Evolutionary conservation across 345 rosid species (phyloP).

Genomic region (Gossypioides kirkii): DNA sequence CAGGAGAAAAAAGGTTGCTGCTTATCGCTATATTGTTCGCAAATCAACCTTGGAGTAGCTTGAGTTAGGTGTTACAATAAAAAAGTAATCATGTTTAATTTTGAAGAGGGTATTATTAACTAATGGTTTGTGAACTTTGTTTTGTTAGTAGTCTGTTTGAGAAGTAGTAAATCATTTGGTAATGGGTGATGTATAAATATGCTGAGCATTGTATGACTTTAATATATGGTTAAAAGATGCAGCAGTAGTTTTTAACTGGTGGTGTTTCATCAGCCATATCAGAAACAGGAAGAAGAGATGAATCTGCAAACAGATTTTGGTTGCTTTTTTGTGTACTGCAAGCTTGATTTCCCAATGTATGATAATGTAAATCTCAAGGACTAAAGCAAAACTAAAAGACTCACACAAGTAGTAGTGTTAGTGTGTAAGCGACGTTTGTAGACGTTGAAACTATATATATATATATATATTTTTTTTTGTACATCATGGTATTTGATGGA

Average conservation of each 20-base stretch:
- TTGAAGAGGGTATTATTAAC: neutral
- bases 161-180: neutral
- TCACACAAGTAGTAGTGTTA: too few species aligned
- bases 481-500: too few species aligned
- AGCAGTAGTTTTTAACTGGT: neutral
- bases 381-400: too few species aligned
- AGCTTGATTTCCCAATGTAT: too few species aligned
- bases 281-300: neutral
- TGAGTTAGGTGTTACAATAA: too few species aligned
- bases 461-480: too few species aligned
- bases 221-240: neutral
- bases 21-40: conserved; percentile 81
- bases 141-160: conserved; percentile 2
- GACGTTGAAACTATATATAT: too few species aligned
- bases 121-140: conserved; percentile 16
- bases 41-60: conserved; percentile 41
- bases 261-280: neutral
- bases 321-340: too few species aligned
- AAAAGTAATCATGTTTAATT: neutral
- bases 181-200: conserved; percentile 20
- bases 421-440: too few species aligned
- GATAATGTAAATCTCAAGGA: too few species aligned
- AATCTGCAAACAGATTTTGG: neutral
- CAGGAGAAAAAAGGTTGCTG: conserved; percentile 79
- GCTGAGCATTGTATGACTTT: neutral